phyloP scores from a whole-genome alignment of 2,329 filamentous ascomycete species.

The Tolypocladium ophioglossoides region DNA sequence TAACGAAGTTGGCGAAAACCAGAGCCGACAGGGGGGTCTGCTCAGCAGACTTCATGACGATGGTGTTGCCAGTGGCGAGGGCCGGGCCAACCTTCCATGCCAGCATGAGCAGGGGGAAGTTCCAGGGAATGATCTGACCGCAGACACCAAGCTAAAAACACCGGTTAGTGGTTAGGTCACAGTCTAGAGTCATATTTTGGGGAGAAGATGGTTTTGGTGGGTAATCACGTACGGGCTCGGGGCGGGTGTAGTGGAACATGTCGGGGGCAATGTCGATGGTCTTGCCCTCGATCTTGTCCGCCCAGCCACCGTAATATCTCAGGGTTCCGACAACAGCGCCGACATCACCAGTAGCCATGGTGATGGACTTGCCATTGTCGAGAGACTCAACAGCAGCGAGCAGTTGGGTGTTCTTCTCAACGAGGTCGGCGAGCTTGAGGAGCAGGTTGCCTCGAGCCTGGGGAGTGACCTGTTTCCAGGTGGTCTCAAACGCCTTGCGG shows the following conservation, averaged over 20 bases:
- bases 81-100: conserved; percentile 75
- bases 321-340: conserved; percentile 56
- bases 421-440: conserved; percentile 66
- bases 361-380: conserved; percentile 78
- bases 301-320: conserved; percentile 71
- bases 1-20: conserved; percentile 52
- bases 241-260: conserved; percentile 72
- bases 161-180: background rate
- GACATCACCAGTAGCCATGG: conserved; percentile 67
- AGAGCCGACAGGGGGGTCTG: conserved; percentile 65
- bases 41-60: conserved; percentile 67
- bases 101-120: conserved; percentile 74
- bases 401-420: conserved; percentile 66
- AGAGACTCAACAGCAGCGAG: conserved; percentile 77
- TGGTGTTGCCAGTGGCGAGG: conserved; percentile 59
- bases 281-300: conserved; percentile 86
- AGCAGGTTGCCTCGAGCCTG: conserved; percentile 60
- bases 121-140: conserved; percentile 84
- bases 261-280: conserved; percentile 69
- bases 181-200: no score
- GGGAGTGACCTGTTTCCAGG: conserved; percentile 59
- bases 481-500: conserved; percentile 71
- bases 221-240: conserved; percentile 51
- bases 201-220: background rate
- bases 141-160: conserved; percentile 53